phyloP scores from a whole-genome alignment of 306 rosid genomes.

The Castanopsis chinensis region DNA sequence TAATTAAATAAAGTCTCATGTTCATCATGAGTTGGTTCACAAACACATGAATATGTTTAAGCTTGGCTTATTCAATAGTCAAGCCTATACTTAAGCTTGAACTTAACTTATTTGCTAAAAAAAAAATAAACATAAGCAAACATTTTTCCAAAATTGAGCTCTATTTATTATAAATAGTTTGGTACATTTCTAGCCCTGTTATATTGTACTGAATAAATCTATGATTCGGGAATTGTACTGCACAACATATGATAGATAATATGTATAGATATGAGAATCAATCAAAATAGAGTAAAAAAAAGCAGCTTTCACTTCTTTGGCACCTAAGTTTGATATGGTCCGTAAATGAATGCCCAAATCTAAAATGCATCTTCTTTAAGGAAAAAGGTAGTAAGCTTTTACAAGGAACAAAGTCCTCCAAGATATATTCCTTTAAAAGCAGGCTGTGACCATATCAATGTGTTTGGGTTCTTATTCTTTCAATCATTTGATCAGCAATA shows the following conservation, averaged over 20 bases:
- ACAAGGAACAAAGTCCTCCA: background rate
- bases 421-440: slow-evolving; percentile 32
- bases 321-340: slow-evolving; percentile 3
- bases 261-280: slow-evolving; percentile 30
- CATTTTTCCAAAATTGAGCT: no score
- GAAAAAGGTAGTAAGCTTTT: background rate
- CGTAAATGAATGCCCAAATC: slow-evolving; percentile 23
- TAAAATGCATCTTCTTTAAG: slow-evolving; percentile 13
- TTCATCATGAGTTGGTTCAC: no score
- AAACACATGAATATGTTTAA: no score
- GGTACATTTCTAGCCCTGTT: no score
- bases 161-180: no score
- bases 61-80: no score
- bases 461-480: slow-evolving; percentile 41
- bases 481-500: slow-evolving; percentile 38
- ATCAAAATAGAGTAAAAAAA: background rate
- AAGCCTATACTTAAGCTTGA: no score
- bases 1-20: no score
- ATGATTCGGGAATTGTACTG: background rate
- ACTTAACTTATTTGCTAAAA: no score
- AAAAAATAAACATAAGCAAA: no score
- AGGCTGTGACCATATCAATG: slow-evolving; percentile 19
- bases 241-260: background rate
- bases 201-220: no score
- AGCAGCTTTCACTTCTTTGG: slow-evolving; percentile 24